These are phyloP conservation scores for Arthrobotrys sinensis DNA, from an alignment of 2,329 filamentous ascomycete species.

Conservation along the genomic window DNA sequence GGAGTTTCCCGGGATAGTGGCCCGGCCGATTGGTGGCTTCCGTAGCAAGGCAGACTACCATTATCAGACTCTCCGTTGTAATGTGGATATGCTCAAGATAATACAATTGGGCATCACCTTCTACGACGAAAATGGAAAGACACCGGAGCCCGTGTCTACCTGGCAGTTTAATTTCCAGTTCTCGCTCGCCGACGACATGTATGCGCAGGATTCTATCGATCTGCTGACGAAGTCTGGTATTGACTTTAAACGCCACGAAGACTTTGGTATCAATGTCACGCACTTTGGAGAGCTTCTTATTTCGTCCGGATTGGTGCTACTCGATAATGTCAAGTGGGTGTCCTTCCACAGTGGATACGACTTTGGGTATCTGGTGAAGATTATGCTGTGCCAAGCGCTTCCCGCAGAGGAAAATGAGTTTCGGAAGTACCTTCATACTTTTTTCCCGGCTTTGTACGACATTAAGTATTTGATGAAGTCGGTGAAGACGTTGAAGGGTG, in stretches of 20 bases:
- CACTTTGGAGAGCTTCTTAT: conserved; percentile 92
- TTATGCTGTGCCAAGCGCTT: conserved; percentile 84
- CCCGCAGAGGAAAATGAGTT: conserved; percentile 93
- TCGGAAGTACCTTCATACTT: conserved; percentile 87
- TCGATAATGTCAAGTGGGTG: conserved; percentile 92
- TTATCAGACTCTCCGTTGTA: conserved; percentile 96
- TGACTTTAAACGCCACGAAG: conserved; percentile 86
- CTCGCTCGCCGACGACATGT: conserved; percentile 95
- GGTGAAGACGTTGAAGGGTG: conserved; percentile 86
- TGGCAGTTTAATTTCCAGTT: conserved; percentile 99
- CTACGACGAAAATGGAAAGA: conserved; percentile 90
- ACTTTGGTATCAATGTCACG: conserved; percentile 89
- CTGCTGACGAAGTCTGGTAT: conserved; percentile 93
- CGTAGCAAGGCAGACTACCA: conserved; percentile 97
- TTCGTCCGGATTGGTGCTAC: conserved; percentile 89
- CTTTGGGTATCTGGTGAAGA: conserved; percentile 96
- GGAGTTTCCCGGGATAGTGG: conserved; percentile 97
- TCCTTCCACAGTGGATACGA: conserved; percentile 98
- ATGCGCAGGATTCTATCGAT: conserved; percentile 93
- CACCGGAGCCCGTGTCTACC: conserved; percentile 78
- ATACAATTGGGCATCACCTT: conserved; percentile 96
- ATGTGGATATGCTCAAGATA: conserved; percentile 96
- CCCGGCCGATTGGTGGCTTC: conserved; percentile 94
- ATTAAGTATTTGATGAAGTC: conserved; percentile 98
- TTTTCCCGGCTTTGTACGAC: conserved; percentile 94